Conservation (phyloP, 805 yeast genomes). For the Candida fluviatilis region DNA sequence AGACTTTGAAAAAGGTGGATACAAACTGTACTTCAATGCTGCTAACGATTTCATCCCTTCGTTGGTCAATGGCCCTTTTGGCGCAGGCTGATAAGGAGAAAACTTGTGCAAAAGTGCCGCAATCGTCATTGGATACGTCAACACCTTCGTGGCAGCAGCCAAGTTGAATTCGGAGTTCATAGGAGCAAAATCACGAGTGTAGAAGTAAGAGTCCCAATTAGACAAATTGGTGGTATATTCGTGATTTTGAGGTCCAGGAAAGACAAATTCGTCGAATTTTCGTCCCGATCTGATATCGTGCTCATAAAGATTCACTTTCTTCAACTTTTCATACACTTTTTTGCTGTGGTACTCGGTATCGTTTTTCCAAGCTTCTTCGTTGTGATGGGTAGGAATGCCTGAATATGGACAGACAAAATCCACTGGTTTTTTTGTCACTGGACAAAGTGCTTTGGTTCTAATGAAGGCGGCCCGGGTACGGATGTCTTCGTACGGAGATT, state of each 20-base stretch:
- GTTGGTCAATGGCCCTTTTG: slow-evolving; percentile 81
- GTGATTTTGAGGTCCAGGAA: slow-evolving; percentile 73
- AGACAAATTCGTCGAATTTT: slow-evolving; percentile 91
- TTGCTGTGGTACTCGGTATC: slow-evolving; percentile 70
- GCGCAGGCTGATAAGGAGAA: slow-evolving; percentile 78
- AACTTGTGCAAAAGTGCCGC: slow-evolving; percentile 78
- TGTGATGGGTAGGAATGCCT: slow-evolving; percentile 96
- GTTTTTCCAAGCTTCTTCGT: slow-evolving; percentile 80
- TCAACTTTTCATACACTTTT: slow-evolving; percentile 67
- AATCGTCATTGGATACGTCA: slow-evolving; percentile 89
- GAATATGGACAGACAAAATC: slow-evolving; percentile 86
- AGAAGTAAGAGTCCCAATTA: slow-evolving; percentile 90
- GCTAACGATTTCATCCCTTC: slow-evolving; percentile 94
- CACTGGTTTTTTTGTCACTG: slow-evolving; percentile 78
- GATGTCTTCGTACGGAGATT: slow-evolving; percentile 82
- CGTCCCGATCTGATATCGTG: slow-evolving; percentile 94
- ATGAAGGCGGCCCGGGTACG: slow-evolving; percentile 90
- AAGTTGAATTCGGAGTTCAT: slow-evolving; percentile 96
- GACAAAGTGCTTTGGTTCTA: slow-evolving; percentile 83
- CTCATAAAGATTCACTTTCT: slow-evolving; percentile 86
- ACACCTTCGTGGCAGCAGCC: slow-evolving; percentile 92
- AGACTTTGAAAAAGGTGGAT: slow-evolving; percentile 50
- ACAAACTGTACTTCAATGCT: slow-evolving; percentile 85
- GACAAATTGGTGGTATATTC: slow-evolving; percentile 75
- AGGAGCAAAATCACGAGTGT: slow-evolving; percentile 87